Evolutionary conservation across 768 basidiomycete genomes (phyloP).

Genomic region (Pisolithus orientalis): DNA sequence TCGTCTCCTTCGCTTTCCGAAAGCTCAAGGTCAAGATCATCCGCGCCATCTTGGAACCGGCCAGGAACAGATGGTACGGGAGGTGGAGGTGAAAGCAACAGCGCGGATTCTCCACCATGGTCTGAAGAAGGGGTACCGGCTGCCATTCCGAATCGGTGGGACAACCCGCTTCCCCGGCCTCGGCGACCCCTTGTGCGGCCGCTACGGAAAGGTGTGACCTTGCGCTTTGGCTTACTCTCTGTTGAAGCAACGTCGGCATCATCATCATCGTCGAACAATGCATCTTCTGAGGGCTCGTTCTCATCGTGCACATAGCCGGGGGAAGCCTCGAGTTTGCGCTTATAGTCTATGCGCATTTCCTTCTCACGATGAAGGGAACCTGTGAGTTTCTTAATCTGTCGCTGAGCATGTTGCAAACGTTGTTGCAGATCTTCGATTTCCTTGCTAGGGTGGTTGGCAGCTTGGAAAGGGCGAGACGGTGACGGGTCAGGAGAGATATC

Average conservation of each 20-base stretch:
- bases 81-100: slow-evolving; percentile 20
- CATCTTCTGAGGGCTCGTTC: slow-evolving; percentile 34
- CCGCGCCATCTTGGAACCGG: slow-evolving; percentile 20
- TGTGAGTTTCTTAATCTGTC: slow-evolving; percentile 79
- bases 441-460: slow-evolving; percentile 68
- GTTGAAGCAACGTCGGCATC: slow-evolving; percentile 24
- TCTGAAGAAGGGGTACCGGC: slow-evolving; percentile 45
- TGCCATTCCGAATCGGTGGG: slow-evolving; percentile 58
- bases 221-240: slow-evolving; percentile 32
- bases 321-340: slow-evolving; percentile 44
- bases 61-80: slow-evolving; percentile 30
- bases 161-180: slow-evolving; percentile 53
- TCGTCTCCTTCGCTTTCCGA: slow-evolving; percentile 25
- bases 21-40: slow-evolving; percentile 18
- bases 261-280: slow-evolving; percentile 43
- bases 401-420: slow-evolving; percentile 77
- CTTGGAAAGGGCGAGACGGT: slow-evolving; percentile 54
- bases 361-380: slow-evolving; percentile 78
- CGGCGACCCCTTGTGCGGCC: slow-evolving; percentile 41
- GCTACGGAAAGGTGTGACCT: slow-evolving; percentile 51
- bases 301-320: slow-evolving; percentile 32
- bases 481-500: slow-evolving; percentile 62
- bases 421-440: slow-evolving; percentile 81
- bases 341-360: slow-evolving; percentile 66
- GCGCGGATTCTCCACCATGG: slow-evolving; percentile 30